Percentiles rank a stretch among this genome's conserved stretches.
Evolutionary conservation across 2,329 filamentous ascomycete genomes (phyloP).

Genomic region (Colletotrichum navitas): DNA sequence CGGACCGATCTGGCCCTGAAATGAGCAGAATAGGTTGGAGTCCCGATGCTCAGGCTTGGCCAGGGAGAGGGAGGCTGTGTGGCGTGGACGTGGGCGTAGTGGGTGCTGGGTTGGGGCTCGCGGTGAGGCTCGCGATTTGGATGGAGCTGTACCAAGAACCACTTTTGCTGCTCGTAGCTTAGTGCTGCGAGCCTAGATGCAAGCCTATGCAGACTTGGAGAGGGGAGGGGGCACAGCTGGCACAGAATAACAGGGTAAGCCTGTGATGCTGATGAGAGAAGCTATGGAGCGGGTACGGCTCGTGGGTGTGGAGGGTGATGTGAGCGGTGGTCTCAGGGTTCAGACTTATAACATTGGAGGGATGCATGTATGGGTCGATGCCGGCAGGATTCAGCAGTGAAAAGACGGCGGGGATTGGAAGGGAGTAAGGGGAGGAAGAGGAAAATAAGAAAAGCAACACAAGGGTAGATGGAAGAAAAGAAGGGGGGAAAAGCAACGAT

Average conservation of each 20-base stretch:
- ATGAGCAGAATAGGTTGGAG: constrained; percentile 22
- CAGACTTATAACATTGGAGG: constrained; percentile 40
- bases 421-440: constrained; percentile 16
- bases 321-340: constrained; percentile 38
- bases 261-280: constrained; percentile 34
- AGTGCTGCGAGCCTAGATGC: constrained; percentile 37
- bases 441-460: constrained; percentile 12
- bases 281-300: constrained; percentile 33
- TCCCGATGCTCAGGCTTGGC: neutral
- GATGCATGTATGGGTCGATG: constrained; percentile 39
- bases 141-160: constrained; percentile 27
- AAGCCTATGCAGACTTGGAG: constrained; percentile 32
- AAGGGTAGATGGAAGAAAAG: constrained; percentile 14
- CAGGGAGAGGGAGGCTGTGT: constrained; percentile 4
- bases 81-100: neutral
- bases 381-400: constrained; percentile 21
- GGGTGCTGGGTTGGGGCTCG: constrained; percentile 29
- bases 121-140: constrained; percentile 34
- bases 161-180: constrained; percentile 36
- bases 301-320: constrained; percentile 35
- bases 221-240: constrained; percentile 32
- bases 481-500: constrained; percentile 35
- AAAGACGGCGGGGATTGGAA: constrained; percentile 5
- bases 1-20: constrained; percentile 36
- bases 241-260: constrained; percentile 33